phyloP scores from a whole-genome alignment of 139 green algal species.

The Microglena sp. region DNA sequence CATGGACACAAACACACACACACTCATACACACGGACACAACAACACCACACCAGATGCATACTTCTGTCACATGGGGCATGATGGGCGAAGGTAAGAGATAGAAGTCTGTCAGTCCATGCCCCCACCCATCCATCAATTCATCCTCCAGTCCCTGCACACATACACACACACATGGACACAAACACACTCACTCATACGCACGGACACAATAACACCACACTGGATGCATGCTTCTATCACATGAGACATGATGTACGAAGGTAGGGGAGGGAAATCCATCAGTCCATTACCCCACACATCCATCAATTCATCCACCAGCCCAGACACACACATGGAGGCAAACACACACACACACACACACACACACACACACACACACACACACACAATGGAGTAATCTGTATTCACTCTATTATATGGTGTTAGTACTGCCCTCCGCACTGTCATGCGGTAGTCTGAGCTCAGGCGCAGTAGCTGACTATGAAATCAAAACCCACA shows the following conservation, averaged over 20 bases:
- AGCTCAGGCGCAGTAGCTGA: too few species aligned
- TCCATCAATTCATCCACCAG: neutral
- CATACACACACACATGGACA: neutral
- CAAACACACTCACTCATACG: too few species aligned
- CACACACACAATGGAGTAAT: constrained; percentile 43
- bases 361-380: too few species aligned
- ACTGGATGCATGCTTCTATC: constrained; percentile 62
- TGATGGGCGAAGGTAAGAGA: constrained; percentile 39
- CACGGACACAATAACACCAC: constrained; percentile 39
- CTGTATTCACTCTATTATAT: too few species aligned
- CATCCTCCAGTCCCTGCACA: neutral
- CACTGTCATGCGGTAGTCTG: too few species aligned
- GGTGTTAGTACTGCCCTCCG: too few species aligned
- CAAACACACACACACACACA: too few species aligned
- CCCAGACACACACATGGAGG: neutral
- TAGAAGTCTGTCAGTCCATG: neutral
- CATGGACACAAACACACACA: too few species aligned
- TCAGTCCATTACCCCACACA: too few species aligned
- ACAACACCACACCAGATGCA: constrained; percentile 48
- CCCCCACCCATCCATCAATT: too few species aligned
- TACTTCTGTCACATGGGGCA: constrained; percentile 67
- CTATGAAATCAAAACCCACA: too few species aligned
- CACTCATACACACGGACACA: too few species aligned
- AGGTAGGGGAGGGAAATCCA: constrained; percentile 4
- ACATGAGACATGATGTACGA: constrained; percentile 54